phyloP scores from a whole-genome alignment of 106 monocot genomes.

The Dioscorea alata region DNA sequence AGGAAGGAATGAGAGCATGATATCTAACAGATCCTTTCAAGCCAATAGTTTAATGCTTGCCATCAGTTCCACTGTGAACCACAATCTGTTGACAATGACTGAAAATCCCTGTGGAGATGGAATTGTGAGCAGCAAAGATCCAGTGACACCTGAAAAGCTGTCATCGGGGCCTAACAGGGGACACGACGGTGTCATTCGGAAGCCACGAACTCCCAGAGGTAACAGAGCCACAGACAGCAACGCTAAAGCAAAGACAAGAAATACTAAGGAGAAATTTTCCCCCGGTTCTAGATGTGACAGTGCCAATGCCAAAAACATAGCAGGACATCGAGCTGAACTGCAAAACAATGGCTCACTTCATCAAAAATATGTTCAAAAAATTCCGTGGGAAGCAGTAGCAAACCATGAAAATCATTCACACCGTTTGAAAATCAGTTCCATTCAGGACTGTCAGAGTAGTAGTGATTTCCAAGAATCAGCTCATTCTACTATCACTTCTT shows the following conservation, averaged over 20 bases:
- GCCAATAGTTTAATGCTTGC: background rate
- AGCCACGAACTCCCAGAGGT: conserved; percentile 12
- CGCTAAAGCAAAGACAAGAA: conserved; percentile 12
- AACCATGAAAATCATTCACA: no score
- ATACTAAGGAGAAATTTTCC: conserved; percentile 4
- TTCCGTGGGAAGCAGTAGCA: background rate
- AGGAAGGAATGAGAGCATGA: background rate
- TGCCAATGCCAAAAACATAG: background rate
- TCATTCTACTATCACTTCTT: background rate
- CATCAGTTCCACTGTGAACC: background rate
- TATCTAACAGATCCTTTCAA: conserved; percentile 10
- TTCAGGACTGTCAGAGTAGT: background rate
- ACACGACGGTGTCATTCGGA: background rate
- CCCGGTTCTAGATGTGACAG: background rate
- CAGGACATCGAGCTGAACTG: background rate
- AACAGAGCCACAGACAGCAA: conserved; percentile 1
- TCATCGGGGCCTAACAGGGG: background rate
- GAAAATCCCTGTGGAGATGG: background rate
- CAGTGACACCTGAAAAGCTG: background rate
- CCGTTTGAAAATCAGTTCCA: background rate
- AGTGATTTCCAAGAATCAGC: conserved; percentile 3
- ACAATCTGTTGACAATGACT: background rate
- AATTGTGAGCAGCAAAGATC: background rate
- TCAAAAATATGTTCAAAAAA: conserved; percentile 4
- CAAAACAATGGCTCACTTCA: background rate